These are phyloP conservation scores for Cladophialophora chaetospira DNA, from an alignment of 2,329 filamentous ascomycete genomes.

Conservation along the genomic window DNA sequence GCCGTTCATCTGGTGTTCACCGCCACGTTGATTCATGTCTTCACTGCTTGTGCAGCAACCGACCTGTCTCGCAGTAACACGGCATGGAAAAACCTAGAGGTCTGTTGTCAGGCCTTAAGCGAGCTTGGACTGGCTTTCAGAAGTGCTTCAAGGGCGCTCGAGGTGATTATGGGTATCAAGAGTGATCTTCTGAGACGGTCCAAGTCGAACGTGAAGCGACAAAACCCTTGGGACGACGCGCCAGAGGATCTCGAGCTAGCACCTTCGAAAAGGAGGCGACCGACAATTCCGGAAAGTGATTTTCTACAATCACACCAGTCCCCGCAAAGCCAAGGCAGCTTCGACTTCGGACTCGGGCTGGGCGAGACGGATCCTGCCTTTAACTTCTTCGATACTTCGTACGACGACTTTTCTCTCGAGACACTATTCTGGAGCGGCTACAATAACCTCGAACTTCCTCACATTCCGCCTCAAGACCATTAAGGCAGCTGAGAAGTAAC, in stretches of 20 bases:
- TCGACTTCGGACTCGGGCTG: conserved; percentile 8
- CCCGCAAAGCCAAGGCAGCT: conserved; percentile 9
- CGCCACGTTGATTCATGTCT: conserved; percentile 29
- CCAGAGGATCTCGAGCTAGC: not conserved
- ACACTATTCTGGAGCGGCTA: conserved; percentile 24
- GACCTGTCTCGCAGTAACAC: conserved; percentile 20
- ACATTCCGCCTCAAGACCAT: conserved; percentile 15
- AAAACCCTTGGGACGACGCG: conserved; percentile 20
- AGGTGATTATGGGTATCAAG: conserved; percentile 32
- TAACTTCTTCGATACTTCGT: conserved; percentile 23
- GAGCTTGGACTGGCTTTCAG: conserved; percentile 29
- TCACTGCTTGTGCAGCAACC: conserved; percentile 22
- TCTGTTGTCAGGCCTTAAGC: conserved; percentile 28
- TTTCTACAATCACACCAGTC: conserved; percentile 1
- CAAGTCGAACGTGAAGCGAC: conserved; percentile 14
- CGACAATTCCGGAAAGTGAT: conserved; percentile 9
- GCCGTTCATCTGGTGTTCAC: conserved; percentile 31
- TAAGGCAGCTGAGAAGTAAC: not conserved
- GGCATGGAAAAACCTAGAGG: conserved; percentile 26
- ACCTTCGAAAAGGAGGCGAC: conserved; percentile 11
- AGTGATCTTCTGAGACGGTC: conserved; percentile 23
- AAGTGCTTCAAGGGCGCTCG: conserved; percentile 28
- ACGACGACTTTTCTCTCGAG: conserved; percentile 25
- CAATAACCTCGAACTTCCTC: conserved; percentile 21
- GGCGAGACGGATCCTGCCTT: conserved; percentile 8